phyloP scores from a whole-genome alignment of 768 basidiomycete genomes.

The Suillus lakei region DNA sequence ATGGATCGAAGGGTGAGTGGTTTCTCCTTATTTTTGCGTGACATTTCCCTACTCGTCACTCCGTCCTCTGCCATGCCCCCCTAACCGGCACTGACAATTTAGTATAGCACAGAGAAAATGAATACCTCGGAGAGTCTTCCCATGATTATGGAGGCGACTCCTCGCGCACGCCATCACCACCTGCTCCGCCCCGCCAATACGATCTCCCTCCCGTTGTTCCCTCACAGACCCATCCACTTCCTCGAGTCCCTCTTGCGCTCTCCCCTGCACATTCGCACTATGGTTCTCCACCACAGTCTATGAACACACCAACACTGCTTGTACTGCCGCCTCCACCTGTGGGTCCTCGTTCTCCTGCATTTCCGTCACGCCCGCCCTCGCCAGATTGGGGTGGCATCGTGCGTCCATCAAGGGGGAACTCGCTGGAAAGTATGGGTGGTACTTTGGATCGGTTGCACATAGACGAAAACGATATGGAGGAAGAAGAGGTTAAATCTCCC shows the following conservation, averaged over 20 bases:
- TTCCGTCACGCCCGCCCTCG: conserved; percentile 71
- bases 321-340: conserved; percentile 74
- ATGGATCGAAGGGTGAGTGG: conserved; percentile 68
- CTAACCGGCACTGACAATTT: not conserved
- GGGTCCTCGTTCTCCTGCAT: conserved; percentile 68
- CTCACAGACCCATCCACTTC: conserved; percentile 39
- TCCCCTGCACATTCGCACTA: conserved; percentile 12
- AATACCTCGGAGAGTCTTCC: conserved; percentile 23
- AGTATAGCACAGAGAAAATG: conserved; percentile 27
- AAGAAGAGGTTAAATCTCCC: conserved; percentile 41
- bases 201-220: conserved; percentile 34
- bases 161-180: conserved; percentile 30
- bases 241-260: conserved; percentile 39
- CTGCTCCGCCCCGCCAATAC: conserved; percentile 33
- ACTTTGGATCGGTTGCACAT: conserved; percentile 32
- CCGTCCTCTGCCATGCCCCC: not conserved
- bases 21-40: conserved; percentile 22
- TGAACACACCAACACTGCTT: conserved; percentile 41
- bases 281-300: conserved; percentile 24
- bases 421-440: conserved; percentile 26
- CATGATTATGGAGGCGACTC: conserved; percentile 22
- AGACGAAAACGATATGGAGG: conserved; percentile 28
- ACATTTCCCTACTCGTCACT: conserved; percentile 20
- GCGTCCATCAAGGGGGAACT: conserved; percentile 25
- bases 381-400: conserved; percentile 47